phyloP scores from a whole-genome alignment of 2,329 filamentous ascomycete species.

The Stromatinia cepivora region DNA sequence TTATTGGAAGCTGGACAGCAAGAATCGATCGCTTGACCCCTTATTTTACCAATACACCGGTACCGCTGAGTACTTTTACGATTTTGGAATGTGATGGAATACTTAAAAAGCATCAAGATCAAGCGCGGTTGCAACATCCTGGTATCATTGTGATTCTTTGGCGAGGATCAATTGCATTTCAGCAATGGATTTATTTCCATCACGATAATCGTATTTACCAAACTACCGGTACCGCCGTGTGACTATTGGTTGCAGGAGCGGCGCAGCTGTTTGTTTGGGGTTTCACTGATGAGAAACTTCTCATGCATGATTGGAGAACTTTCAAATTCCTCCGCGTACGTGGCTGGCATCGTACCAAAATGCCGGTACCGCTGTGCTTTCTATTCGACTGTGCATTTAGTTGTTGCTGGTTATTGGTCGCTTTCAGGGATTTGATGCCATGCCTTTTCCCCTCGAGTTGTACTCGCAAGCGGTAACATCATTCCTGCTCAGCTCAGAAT shows the following conservation, averaged over 20 bases:
- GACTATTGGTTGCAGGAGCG: background rate
- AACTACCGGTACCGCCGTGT: conserved; percentile 3
- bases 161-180: background rate
- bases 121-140: background rate
- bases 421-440: too few relatives aligned
- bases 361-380: background rate
- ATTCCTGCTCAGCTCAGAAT: too few relatives aligned
- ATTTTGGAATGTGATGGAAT: background rate
- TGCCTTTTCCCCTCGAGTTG: too few relatives aligned
- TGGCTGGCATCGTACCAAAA: background rate
- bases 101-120: too few relatives aligned
- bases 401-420: too few relatives aligned
- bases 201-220: background rate
- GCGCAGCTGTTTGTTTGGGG: background rate
- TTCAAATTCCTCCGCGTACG: background rate
- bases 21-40: background rate
- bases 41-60: background rate
- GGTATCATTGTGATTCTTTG: background rate
- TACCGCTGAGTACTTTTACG: background rate
- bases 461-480: too few relatives aligned
- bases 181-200: too few relatives aligned
- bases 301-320: background rate
- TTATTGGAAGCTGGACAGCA: background rate
- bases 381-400: too few relatives aligned
- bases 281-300: background rate